Percentiles rank a stretch among this genome's conserved stretches.
Evolutionary conservation across 2,329 filamentous ascomycete genomes (phyloP).

Genomic region (Xylariales sp.): DNA sequence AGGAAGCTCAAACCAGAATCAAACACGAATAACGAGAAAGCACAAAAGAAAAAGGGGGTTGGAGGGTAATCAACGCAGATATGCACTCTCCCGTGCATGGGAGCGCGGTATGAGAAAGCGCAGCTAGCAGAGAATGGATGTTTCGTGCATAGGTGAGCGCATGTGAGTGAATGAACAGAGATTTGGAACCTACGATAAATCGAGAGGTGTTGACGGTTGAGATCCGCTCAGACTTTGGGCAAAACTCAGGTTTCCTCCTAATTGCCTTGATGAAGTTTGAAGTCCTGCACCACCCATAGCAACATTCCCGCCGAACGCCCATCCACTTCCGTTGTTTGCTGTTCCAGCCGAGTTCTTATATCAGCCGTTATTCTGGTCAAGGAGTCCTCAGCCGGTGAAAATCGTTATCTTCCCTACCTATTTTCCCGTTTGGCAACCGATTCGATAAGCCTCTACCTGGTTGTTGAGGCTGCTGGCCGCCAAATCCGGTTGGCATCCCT

Average conservation of each 20-base stretch:
- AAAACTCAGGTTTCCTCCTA: constrained; percentile 59
- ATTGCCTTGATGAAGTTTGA: constrained; percentile 48
- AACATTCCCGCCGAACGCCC: constrained; percentile 59
- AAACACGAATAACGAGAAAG: too few species aligned
- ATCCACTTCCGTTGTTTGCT: constrained; percentile 51
- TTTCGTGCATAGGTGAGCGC: too few species aligned
- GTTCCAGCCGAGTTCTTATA: constrained; percentile 23
- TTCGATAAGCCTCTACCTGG: constrained; percentile 49
- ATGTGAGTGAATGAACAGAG: too few species aligned
- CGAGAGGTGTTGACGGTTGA: constrained; percentile 57
- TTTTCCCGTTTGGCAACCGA: constrained; percentile 61
- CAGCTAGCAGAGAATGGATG: too few species aligned
- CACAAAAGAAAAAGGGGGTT: too few species aligned
- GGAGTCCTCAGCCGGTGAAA: constrained; percentile 1
- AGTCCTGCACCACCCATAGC: constrained; percentile 55
- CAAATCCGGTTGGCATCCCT: constrained; percentile 58
- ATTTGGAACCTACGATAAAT: constrained; percentile 66
- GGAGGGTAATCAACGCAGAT: too few species aligned
- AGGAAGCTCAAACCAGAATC: too few species aligned
- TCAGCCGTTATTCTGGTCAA: constrained; percentile 18
- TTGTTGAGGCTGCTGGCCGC: constrained; percentile 53
- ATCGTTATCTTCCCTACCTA: constrained; percentile 56
- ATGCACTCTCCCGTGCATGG: too few species aligned
- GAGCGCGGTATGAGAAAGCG: too few species aligned
- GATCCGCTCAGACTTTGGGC: constrained; percentile 62